Evolutionary conservation across 371 early-diverging fungal species (phyloP).

Genomic region (Apophysomyces variabilis): DNA sequence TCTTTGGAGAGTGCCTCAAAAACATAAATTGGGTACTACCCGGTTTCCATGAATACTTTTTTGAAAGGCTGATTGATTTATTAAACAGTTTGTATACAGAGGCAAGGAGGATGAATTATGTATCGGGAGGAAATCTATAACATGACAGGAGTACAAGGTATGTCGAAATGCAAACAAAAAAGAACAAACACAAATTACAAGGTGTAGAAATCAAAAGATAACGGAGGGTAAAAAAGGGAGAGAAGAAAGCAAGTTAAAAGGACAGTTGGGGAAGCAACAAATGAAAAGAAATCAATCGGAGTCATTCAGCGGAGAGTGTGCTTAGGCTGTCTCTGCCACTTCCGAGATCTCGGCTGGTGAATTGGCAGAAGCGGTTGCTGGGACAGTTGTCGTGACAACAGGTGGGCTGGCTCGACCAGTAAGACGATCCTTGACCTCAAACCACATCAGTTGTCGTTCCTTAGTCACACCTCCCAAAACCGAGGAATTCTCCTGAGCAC

Average conservation of each 20-base stretch:
- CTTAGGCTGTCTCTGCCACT: conserved; percentile 2
- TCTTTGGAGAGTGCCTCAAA: too few relatives aligned
- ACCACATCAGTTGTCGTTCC: conserved; percentile 56
- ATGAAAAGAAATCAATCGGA: conserved; percentile 2
- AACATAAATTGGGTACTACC: too few relatives aligned
- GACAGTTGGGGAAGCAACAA: neutral
- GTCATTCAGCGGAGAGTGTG: neutral
- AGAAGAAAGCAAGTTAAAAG: neutral
- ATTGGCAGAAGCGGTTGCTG: neutral
- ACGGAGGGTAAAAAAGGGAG: neutral
- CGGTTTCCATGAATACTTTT: neutral
- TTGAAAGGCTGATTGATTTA: neutral
- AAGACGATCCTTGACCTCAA: conserved; percentile 48
- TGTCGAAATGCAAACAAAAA: neutral
- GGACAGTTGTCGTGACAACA: neutral
- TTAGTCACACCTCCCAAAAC: conserved; percentile 60
- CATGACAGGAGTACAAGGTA: neutral
- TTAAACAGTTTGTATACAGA: neutral
- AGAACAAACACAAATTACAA: neutral
- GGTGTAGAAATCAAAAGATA: neutral
- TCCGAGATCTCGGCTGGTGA: conserved; percentile 3
- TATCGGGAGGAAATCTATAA: conserved; percentile 1
- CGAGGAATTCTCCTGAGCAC: conserved; percentile 94
- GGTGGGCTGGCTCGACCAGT: conserved; percentile 21
- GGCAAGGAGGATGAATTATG: conserved; percentile 5